phyloP scores from a whole-genome alignment of 2,329 filamentous ascomycete species.

The Colletotrichum costaricense region DNA sequence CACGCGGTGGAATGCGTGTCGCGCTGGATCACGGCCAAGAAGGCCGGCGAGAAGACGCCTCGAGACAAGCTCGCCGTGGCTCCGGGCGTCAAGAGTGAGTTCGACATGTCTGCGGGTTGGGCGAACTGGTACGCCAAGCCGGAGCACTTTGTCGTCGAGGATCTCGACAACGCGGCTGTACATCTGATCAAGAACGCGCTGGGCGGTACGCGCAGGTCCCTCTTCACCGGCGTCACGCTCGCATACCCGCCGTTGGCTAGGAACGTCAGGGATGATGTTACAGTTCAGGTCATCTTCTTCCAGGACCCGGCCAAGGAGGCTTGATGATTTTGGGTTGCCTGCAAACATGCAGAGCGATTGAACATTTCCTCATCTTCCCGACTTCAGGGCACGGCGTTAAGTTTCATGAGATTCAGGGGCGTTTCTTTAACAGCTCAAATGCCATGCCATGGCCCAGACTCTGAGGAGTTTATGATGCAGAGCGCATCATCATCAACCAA shows the following conservation, averaged over 20 bases:
- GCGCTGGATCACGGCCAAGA: slow-evolving; percentile 57
- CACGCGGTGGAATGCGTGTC: slow-evolving; percentile 69
- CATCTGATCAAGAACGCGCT: slow-evolving; percentile 85
- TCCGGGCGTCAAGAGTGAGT: background rate
- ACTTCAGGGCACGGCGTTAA: background rate
- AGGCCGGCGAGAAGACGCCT: slow-evolving; percentile 6
- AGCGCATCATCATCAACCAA: background rate
- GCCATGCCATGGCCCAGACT: background rate
- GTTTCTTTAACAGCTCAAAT: background rate
- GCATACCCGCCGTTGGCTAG: slow-evolving; percentile 79
- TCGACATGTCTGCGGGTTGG: slow-evolving; percentile 39
- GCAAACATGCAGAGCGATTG: background rate
- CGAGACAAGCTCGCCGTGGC: slow-evolving; percentile 19
- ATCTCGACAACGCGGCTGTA: slow-evolving; percentile 77
- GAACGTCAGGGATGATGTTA: slow-evolving; percentile 77
- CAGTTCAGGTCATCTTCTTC: slow-evolving; percentile 83
- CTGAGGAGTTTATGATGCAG: background rate
- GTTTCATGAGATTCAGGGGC: background rate
- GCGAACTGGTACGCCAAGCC: slow-evolving; percentile 38
- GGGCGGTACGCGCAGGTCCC: slow-evolving; percentile 79
- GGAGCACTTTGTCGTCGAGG: slow-evolving; percentile 78
- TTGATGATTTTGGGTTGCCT: background rate
- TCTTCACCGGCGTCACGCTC: slow-evolving; percentile 76
- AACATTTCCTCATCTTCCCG: background rate
- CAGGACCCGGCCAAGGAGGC: slow-evolving; percentile 14